These are phyloP conservation scores for Tuber microsphaerosporum DNA, from an alignment of 495 filamentous ascomycete species.

Conservation along the genomic window DNA sequence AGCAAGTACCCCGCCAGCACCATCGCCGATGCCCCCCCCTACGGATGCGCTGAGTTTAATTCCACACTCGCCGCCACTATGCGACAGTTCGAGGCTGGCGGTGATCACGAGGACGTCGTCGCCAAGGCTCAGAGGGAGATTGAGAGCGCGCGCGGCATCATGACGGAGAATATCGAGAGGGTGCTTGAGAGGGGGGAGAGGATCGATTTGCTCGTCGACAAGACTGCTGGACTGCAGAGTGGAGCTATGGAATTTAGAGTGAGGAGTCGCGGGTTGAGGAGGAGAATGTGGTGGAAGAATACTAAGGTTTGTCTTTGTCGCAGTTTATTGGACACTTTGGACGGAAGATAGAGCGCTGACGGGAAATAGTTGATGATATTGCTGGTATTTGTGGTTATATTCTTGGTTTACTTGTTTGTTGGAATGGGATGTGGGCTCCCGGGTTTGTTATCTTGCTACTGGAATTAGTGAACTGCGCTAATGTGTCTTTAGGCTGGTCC, in stretches of 20 bases:
- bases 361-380: slow-evolving; percentile 57
- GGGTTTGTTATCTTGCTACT: slow-evolving; percentile 22
- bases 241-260: slow-evolving; percentile 44
- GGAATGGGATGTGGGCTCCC: slow-evolving; percentile 41
- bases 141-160: slow-evolving; percentile 86
- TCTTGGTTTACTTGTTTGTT: slow-evolving; percentile 56
- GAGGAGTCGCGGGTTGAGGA: slow-evolving; percentile 60
- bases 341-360: not conserved
- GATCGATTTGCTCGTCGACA: slow-evolving; percentile 92
- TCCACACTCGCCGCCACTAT: slow-evolving; percentile 66
- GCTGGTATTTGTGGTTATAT: slow-evolving; percentile 68
- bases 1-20: slow-evolving; percentile 66
- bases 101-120: slow-evolving; percentile 78
- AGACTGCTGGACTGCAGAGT: slow-evolving; percentile 67
- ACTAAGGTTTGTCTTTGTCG: slow-evolving; percentile 52
- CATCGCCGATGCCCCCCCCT: slow-evolving; percentile 71
- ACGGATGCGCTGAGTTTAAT: slow-evolving; percentile 86
- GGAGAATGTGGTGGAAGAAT: slow-evolving; percentile 99
- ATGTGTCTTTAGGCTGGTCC: not conserved
- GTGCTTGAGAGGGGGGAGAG: slow-evolving; percentile 89
- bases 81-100: slow-evolving; percentile 55
- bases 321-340: not conserved
- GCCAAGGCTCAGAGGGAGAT: slow-evolving; percentile 78
- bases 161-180: slow-evolving; percentile 98
- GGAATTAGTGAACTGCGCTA: not conserved